Conservation (phyloP, 2,329 filamentous ascomycete species). For the Microdochium trichocladiopsis region DNA sequence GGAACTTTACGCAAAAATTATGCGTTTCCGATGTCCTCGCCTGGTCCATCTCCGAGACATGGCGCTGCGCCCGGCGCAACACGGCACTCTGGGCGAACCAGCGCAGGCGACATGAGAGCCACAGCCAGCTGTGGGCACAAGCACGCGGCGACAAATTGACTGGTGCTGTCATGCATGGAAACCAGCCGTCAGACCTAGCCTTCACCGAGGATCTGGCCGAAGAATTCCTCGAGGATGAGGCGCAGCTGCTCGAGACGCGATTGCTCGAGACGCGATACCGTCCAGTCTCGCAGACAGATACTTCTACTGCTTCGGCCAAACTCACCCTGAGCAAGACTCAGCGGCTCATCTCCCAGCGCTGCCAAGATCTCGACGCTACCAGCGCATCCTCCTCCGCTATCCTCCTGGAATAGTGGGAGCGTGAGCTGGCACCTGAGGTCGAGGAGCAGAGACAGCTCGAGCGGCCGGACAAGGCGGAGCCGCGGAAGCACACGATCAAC, state of each 20-base stretch:
- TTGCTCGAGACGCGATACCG: slow-evolving; percentile 47
- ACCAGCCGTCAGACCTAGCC: neutral
- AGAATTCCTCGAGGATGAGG: slow-evolving; percentile 48
- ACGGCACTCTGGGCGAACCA: slow-evolving; percentile 56
- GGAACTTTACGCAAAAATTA: slow-evolving; percentile 16
- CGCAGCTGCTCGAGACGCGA: slow-evolving; percentile 40
- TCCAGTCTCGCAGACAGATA: slow-evolving; percentile 17
- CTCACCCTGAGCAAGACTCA: slow-evolving; percentile 1
- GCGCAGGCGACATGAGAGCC: slow-evolving; percentile 40
- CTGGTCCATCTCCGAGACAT: slow-evolving; percentile 55
- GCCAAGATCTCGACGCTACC: neutral
- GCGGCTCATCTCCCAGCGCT: slow-evolving; percentile 23
- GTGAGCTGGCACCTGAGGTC: slow-evolving; percentile 58
- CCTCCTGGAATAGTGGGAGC: slow-evolving; percentile 60
- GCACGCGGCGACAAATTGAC: neutral
- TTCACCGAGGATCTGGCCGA: slow-evolving; percentile 23
- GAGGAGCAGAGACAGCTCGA: slow-evolving; percentile 53
- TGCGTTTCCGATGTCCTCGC: slow-evolving; percentile 45
- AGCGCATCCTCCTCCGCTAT: neutral
- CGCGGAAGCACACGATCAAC: slow-evolving; percentile 35
- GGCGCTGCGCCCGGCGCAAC: slow-evolving; percentile 34
- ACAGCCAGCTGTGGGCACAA: slow-evolving; percentile 26
- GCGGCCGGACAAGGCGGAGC: slow-evolving; percentile 29
- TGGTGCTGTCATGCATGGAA: neutral
- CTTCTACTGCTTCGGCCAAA: neutral